Conservation (phyloP, 805 yeast genomes). For the Wickerhamiella musiphila region DNA sequence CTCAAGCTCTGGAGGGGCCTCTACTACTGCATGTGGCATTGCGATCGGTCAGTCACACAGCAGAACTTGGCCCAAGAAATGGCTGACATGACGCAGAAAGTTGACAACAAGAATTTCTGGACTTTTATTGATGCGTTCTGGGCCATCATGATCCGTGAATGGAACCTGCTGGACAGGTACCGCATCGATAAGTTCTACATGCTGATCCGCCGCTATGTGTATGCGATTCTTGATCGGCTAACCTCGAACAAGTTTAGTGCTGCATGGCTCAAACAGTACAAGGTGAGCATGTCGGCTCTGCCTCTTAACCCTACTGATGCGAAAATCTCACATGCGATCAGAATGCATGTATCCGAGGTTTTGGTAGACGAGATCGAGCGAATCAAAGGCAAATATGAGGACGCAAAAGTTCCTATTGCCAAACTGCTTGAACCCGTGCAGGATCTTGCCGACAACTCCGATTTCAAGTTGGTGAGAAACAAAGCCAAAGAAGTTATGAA, state of each 20-base stretch:
- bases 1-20: conserved; percentile 94
- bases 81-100: conserved; percentile 31
- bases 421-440: conserved; percentile 44
- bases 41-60: conserved; percentile 86
- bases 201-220: conserved; percentile 59
- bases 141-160: conserved; percentile 59
- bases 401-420: conserved; percentile 33
- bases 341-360: conserved; percentile 74
- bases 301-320: conserved; percentile 33
- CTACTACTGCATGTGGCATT: conserved; percentile 89
- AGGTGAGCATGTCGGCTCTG: conserved; percentile 23
- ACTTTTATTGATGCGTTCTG: conserved; percentile 61
- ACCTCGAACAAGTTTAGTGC: conserved; percentile 37
- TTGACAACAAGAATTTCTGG: conserved; percentile 26
- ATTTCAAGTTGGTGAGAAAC: conserved; percentile 44
- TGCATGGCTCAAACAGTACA: conserved; percentile 29
- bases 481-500: conserved; percentile 47
- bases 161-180: conserved; percentile 68
- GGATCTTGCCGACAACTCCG: conserved; percentile 29
- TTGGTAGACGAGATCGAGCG: conserved; percentile 69
- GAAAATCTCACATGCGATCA: conserved; percentile 53
- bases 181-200: conserved; percentile 77
- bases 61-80: conserved; percentile 62
- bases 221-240: conserved; percentile 45
- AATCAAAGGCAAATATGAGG: conserved; percentile 33